phyloP scores from a whole-genome alignment of 2,329 filamentous ascomycete species.

The Nannizziopsis arthrosporioides region DNA sequence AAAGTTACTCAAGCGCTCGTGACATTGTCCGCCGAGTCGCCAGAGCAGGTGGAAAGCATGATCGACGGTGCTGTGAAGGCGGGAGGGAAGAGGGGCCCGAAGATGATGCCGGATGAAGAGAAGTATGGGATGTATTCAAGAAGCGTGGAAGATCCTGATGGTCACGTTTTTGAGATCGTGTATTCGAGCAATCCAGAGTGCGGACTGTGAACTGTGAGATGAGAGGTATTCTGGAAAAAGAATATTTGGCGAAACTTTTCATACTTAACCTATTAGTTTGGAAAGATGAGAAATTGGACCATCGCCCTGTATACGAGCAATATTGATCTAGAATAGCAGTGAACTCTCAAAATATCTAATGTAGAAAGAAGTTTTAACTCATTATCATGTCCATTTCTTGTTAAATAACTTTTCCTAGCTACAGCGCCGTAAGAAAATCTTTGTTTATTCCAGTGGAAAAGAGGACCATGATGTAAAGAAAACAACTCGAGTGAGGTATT shows the following conservation, averaged over 20 bases:
- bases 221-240: too few species aligned
- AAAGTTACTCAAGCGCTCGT: constrained; percentile 4
- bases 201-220: not conserved
- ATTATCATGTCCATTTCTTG: constrained; percentile 8
- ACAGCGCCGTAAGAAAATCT: not conserved
- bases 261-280: too few species aligned
- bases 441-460: constrained; percentile 7
- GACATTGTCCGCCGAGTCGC: constrained; percentile 6
- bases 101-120: constrained; percentile 10
- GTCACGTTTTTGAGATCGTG: constrained; percentile 12
- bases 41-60: constrained; percentile 8
- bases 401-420: constrained; percentile 8
- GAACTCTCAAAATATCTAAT: too few species aligned
- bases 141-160: constrained; percentile 12
- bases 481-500: constrained; percentile 10
- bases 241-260: too few species aligned
- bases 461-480: constrained; percentile 5
- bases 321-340: too few species aligned
- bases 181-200: not conserved
- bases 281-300: too few species aligned
- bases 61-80: constrained; percentile 9
- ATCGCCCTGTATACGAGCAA: too few species aligned
- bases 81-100: constrained; percentile 10
- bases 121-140: constrained; percentile 7
- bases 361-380: not conserved